Conservation (phyloP, 192 early-diverging fungal genomes). For the Hyaloraphidium curvatum region DNA sequence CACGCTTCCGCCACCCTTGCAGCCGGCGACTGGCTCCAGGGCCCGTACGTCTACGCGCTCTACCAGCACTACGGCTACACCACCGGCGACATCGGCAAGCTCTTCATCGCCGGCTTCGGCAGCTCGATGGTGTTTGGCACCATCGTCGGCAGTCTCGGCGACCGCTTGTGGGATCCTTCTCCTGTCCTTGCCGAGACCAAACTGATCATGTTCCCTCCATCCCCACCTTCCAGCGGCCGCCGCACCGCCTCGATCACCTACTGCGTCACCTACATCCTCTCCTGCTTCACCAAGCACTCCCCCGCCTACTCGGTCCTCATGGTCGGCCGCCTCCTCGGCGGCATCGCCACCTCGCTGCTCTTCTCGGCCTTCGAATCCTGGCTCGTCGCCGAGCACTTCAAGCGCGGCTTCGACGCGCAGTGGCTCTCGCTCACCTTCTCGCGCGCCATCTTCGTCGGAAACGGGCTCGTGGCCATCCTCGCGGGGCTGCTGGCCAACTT, state of each 20-base stretch:
- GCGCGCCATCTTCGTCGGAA: conserved; percentile 34
- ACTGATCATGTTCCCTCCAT: not conserved
- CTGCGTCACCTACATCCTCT: conserved; percentile 21
- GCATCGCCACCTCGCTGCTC: conserved; percentile 25
- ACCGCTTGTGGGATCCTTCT: conserved; percentile 29
- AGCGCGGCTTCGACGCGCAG: conserved; percentile 23
- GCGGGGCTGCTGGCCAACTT: conserved; percentile 42
- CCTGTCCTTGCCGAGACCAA: not conserved
- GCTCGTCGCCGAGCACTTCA: conserved; percentile 34
- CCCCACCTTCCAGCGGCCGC: conserved; percentile 17
- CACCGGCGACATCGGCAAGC: conserved; percentile 35
- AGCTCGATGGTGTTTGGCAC: conserved; percentile 51
- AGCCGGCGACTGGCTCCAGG: conserved; percentile 14
- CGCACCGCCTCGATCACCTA: conserved; percentile 24
- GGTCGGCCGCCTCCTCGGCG: conserved; percentile 24
- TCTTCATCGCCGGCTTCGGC: conserved; percentile 55
- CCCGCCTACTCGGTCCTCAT: conserved; percentile 19
- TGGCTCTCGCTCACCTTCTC: conserved; percentile 42
- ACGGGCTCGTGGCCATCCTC: conserved; percentile 48
- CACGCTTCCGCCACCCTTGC: no score
- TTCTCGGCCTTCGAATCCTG: conserved; percentile 41
- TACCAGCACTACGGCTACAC: conserved; percentile 37
- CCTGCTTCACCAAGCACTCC: conserved; percentile 18
- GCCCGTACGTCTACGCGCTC: conserved; percentile 25
- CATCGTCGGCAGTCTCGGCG: conserved; percentile 43